Base-by-base conservation (phyloP, 768 basidiomycete genomes). In the Galerina marginata region DNA sequence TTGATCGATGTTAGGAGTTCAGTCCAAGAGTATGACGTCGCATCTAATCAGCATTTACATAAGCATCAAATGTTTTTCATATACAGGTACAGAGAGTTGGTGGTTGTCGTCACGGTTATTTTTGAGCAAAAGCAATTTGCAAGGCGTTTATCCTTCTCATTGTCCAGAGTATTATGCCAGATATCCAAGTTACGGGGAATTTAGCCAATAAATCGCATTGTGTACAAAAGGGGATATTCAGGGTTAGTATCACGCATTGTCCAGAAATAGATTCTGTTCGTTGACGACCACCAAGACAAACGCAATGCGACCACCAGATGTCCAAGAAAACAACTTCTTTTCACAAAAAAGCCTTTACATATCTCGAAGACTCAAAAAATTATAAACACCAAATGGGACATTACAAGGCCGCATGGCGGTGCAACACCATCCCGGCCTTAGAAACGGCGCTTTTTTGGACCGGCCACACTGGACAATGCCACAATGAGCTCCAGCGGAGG, bases 1-100 rank as follows among this genome's bases (percentile, higher is more conserved):
- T 92, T 40, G 56, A 63, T 20, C 20, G 20, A 20, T 20, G 20
- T 58, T 38, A 38, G 25, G 25, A n/a, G 38, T 20, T 20, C n/a
- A 20, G 39, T 51, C n/a, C 36, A 16, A 36, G 49, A 40, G 44
- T 48, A 47, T 61, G 59, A 55, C 54, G 53, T 53, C 39, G 23
- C 36, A 14, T 33, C 51, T 53, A 23, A 10, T 6, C 40, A 44
- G 33, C 14, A 1, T 36, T 52, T 56, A 56, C 46, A 29, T 53
- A 52, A 53, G 49, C 26, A 25, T 33, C 39, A 38, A 50, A 26
- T 16, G 39, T 44, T 16, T 16, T 51, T n/a, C 29, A 14, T 26
- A n/a, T 37, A 36, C 36, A 20, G 20, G 20, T 20, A 20, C 20
- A 20, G 20, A 20, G 20, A 20, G 20, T 20, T 20, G 20, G 20